Conservation (phyloP, 352 stramenopile genomes). For the Phytophthora pseudosyringae region DNA sequence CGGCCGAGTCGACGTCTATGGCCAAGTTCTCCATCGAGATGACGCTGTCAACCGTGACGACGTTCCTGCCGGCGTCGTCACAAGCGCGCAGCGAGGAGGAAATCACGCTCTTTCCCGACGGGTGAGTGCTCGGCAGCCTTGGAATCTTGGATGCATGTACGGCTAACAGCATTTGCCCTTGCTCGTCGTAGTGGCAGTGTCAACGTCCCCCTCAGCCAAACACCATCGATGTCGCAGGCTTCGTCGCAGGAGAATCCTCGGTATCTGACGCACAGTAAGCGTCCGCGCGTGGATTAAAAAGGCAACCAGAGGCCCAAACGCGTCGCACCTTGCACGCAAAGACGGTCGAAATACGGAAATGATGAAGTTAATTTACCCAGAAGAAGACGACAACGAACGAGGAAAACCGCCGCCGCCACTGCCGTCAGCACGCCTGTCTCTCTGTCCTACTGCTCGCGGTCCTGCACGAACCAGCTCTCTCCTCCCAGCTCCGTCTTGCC, state of each 20-base stretch:
- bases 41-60: constrained; percentile 85
- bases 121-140: constrained; percentile 16
- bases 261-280: constrained; percentile 73
- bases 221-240: constrained; percentile 38
- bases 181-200: constrained; percentile 12
- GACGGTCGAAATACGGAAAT: constrained; percentile 29
- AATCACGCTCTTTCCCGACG: constrained; percentile 30
- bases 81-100: constrained; percentile 59
- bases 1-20: constrained; percentile 71
- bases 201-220: constrained; percentile 20
- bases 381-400: constrained; percentile 9
- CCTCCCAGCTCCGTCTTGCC: constrained; percentile 50
- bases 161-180: constrained; percentile 1
- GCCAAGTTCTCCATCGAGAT: constrained; percentile 80
- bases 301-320: not conserved
- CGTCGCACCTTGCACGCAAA: not conserved
- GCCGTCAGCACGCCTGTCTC: not conserved
- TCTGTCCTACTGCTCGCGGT: constrained; percentile 33
- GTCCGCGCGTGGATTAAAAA: constrained; percentile 44
- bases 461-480: constrained; percentile 66
- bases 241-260: constrained; percentile 59
- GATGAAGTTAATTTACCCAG: constrained; percentile 42
- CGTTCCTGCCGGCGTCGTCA: constrained; percentile 70
- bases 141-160: not conserved
- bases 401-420: not conserved